Base-by-base conservation (phyloP, 768 basidiomycete species). In the Calocybe cyanea region DNA sequence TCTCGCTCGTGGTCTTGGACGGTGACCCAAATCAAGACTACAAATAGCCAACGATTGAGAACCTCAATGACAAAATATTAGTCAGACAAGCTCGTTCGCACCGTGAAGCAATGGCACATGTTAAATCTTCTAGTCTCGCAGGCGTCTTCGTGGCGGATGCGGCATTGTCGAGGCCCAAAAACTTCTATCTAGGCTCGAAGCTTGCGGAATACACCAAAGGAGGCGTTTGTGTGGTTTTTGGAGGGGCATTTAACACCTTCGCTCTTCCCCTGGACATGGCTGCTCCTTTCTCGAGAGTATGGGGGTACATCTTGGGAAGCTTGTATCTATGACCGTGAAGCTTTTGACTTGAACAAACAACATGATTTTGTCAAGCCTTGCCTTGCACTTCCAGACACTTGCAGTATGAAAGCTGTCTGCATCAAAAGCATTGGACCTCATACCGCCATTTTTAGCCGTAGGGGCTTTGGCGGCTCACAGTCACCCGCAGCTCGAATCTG, bases 381-480 rank as follows among this genome's bases (percentile, higher is more conserved):
- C 33, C 53, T 62, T 1, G 61, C 60, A 4, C 51, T 70, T 9
- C 47, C 41, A 1, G 20, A 33, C 2, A 57, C 63, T 1, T 71
- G 67, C 52, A 72, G 69, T 52, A 73, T 73, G 70, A 74, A 74
- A 51, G 62, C 69, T 1, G 44, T 70, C 3, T 64, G 69, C 41
- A 48, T 72, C 42, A 52, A 51, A 38, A 55, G 59, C 25, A 58
- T 67, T 37, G 23, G 47, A 3, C 42, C 58, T 18, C 57, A 57
- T 24, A 51, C 56, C 25, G 61, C 60, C 11, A 42, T 75, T 2
- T 74, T 75, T 46, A 45, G 35, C 14, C 49, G 61, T 15, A 54
- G 44, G 3, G 49, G 56, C 3, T 53, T 30, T 38, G 43, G 48
- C 18, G n/a, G 34, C 9, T n/a, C 45, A 2, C 53, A 54, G 45